Percentiles rank a stretch among this genome's conserved stretches.
phyloP scores from a whole-genome alignment of 2,329 filamentous ascomycete species.

The Neospermospora avenae region DNA sequence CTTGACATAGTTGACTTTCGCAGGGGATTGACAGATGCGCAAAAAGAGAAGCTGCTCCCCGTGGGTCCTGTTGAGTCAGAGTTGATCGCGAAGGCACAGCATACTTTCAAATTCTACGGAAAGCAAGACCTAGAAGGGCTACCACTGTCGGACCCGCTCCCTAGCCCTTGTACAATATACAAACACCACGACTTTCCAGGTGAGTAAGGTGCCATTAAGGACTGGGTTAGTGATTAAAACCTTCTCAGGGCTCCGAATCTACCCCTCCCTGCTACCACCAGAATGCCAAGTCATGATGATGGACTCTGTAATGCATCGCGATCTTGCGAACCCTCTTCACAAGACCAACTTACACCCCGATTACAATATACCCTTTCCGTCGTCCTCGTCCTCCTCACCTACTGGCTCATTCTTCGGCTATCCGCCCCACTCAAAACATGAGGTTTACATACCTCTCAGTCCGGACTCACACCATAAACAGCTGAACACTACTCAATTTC shows the following conservation, averaged over 20 bases:
- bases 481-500: conserved; percentile 65
- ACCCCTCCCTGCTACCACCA: conserved; percentile 71
- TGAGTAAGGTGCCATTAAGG: conserved; percentile 4
- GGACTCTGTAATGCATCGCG: conserved; percentile 70
- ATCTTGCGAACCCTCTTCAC: conserved; percentile 71
- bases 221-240: not conserved
- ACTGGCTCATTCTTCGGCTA: conserved; percentile 53
- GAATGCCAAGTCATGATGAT: conserved; percentile 69
- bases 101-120: conserved; percentile 16
- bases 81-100: conserved; percentile 24
- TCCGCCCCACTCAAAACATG: conserved; percentile 54
- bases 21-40: conserved; percentile 29
- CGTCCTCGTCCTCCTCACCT: conserved; percentile 20
- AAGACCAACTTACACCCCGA: conserved; percentile 86
- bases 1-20: conserved; percentile 32
- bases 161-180: conserved; percentile 29
- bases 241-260: conserved; percentile 55
- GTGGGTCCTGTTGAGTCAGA: conserved; percentile 26
- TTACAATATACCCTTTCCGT: conserved; percentile 63
- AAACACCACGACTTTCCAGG: conserved; percentile 34
- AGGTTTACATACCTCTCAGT: conserved; percentile 56
- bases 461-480: conserved; percentile 66
- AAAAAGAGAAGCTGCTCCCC: conserved; percentile 26
- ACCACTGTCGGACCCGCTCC: not conserved
- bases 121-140: not conserved